Evolutionary conservation across 257 asterid species (phyloP).

Genomic region (Haberlea rhodopensis): DNA sequence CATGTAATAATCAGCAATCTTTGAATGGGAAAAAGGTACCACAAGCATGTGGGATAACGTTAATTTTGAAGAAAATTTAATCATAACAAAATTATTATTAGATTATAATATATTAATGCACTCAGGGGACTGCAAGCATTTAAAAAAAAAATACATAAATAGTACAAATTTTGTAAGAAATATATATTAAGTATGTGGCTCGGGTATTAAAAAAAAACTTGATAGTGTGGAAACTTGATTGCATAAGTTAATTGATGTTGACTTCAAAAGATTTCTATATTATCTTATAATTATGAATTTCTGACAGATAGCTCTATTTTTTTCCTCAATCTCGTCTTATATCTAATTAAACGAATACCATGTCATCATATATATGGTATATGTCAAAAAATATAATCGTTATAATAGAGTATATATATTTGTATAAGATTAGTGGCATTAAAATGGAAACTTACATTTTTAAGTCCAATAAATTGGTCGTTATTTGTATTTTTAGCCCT

Average conservation of each 20-base stretch:
- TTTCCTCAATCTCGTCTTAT: too few species aligned
- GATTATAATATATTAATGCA: too few species aligned
- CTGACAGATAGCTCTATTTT: background rate
- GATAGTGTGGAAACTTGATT: background rate
- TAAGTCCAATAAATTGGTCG: too few species aligned
- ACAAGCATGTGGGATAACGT: background rate
- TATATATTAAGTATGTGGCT: background rate
- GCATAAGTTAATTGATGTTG: background rate
- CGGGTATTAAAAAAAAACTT: background rate
- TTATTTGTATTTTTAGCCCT: too few species aligned
- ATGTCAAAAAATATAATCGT: too few species aligned
- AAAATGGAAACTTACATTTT: too few species aligned
- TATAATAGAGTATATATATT: too few species aligned
- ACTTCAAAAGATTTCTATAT: background rate
- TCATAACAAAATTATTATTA: background rate
- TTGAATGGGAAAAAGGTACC: background rate
- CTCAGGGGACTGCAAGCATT: background rate
- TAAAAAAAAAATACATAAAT: too few species aligned
- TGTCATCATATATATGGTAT: too few species aligned
- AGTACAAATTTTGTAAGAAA: background rate
- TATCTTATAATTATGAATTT: background rate
- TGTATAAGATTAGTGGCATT: too few species aligned
- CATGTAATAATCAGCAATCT: background rate
- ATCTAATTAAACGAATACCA: too few species aligned
- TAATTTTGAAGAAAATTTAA: background rate